These are phyloP conservation scores for Sporothrix curviconia DNA, from an alignment of 2,329 filamentous ascomycete genomes.

Conservation along the genomic window DNA sequence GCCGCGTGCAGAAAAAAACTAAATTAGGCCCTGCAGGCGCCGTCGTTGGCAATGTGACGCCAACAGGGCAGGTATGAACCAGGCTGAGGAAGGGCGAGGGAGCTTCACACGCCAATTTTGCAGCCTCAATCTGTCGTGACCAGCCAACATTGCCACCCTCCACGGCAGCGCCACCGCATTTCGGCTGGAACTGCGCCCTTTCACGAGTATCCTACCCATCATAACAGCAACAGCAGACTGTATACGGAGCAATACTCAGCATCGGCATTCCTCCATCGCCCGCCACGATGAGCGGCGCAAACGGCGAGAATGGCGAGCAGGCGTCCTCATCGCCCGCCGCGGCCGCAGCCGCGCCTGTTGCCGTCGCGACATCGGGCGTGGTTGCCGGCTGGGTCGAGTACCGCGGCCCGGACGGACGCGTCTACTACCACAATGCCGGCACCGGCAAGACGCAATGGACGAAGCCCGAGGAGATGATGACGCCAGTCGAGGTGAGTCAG, in stretches of 20 bases:
- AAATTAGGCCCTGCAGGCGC: background rate
- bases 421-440: constrained; percentile 83
- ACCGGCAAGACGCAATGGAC: constrained; percentile 91
- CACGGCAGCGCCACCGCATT: background rate
- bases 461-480: constrained; percentile 87
- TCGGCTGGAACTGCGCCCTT: background rate
- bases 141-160: background rate
- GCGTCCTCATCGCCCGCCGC: constrained; percentile 7
- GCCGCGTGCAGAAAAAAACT: background rate
- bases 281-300: constrained; percentile 52
- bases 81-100: too few relatives aligned
- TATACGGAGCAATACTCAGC: background rate
- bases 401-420: constrained; percentile 70
- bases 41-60: background rate
- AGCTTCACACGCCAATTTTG: background rate
- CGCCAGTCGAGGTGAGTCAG: constrained; percentile 61
- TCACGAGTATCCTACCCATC: background rate
- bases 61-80: too few relatives aligned
- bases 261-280: background rate
- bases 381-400: constrained; percentile 68
- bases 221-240: background rate
- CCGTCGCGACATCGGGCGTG: background rate
- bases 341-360: background rate
- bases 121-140: background rate
- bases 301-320: constrained; percentile 43